Evolutionary conservation across 2,329 filamentous ascomycete species (phyloP), one percentile per base, ranked within the genome.

Genomic region (Drechslera avenae): DNA sequence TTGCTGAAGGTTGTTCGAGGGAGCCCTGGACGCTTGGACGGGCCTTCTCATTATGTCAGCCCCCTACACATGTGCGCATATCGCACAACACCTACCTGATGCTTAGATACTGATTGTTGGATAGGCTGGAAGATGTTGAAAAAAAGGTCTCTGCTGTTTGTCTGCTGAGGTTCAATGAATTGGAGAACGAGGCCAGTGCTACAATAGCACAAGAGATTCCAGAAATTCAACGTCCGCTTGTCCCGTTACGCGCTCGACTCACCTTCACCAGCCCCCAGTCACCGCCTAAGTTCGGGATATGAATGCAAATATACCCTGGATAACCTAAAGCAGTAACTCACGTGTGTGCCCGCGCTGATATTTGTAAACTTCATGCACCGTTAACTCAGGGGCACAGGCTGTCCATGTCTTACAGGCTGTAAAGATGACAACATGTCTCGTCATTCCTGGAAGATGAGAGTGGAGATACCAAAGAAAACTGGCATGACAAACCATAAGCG

Each of bases 1-100:
- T 53, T 37, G 49, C 37, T 35, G 45, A 64, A 67, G 58, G 59
- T 64, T 62, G 51, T 49, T 59, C 54, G 57, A 60, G 48, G 55
- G 43, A 41, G 43, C 37, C 49, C 49, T 51, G 42, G 55, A 60
- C 56, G 54, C 54, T 56, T 47, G 54, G 54, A 57, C 54, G 43
- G 46, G 34, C 47, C 54, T 45, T 56, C 54, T 56, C 50, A 57
- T 57, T 57, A 54, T 57, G 54, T 57, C 54, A 57, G 46, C 46
- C 55, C 44, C 52, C 53, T 58, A 56, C 57, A 40, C 52, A 52
- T 48, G 37, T 49, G 42, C 45, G 46, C 45, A 47, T 45, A 43
- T 56, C 50, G 45, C 21, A n/a, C 46, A 49, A 40, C 39, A 18
- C 37, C 31, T 35, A 35, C 36, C 26, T 30, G 46, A 21, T 35